Conservation (phyloP, 768 basidiomycete species). For the Leucogyrophana mollusca region DNA sequence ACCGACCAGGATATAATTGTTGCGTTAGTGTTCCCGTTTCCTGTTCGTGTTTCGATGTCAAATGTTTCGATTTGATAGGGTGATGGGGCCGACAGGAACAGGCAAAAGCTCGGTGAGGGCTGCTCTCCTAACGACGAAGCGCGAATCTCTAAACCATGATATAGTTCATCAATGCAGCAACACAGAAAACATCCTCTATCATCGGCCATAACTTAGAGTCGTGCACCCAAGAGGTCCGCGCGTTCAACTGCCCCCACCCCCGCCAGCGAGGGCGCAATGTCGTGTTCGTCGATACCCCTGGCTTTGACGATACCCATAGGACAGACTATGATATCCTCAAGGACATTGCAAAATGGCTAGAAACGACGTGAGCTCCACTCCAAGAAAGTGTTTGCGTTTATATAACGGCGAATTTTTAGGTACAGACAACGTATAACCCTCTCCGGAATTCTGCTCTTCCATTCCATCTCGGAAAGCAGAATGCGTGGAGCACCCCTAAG, state of each 20-base stretch:
- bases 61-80: constrained; percentile 1
- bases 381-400: no score
- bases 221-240: background rate
- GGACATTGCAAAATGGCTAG: background rate
- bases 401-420: no score
- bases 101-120: constrained; percentile 20
- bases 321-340: background rate
- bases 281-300: constrained; percentile 1
- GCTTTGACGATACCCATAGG: background rate
- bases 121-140: no score
- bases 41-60: no score
- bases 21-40: constrained; percentile 7
- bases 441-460: constrained; percentile 36
- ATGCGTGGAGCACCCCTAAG: constrained; percentile 32
- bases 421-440: constrained; percentile 25
- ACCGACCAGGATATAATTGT: constrained; percentile 9
- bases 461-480: constrained; percentile 38
- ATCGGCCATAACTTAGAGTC: constrained; percentile 1
- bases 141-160: no score
- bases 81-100: constrained; percentile 21
- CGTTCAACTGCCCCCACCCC: no score
- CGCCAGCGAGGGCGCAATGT: background rate
- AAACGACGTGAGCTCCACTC: no score
- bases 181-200: no score
- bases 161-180: no score